A percentile compares a stretch with the other conserved stretches of the same genome.
Evolutionary conservation across 1,284 basidiomycete species (phyloP).

Genomic region (Takashimella koratensis): DNA sequence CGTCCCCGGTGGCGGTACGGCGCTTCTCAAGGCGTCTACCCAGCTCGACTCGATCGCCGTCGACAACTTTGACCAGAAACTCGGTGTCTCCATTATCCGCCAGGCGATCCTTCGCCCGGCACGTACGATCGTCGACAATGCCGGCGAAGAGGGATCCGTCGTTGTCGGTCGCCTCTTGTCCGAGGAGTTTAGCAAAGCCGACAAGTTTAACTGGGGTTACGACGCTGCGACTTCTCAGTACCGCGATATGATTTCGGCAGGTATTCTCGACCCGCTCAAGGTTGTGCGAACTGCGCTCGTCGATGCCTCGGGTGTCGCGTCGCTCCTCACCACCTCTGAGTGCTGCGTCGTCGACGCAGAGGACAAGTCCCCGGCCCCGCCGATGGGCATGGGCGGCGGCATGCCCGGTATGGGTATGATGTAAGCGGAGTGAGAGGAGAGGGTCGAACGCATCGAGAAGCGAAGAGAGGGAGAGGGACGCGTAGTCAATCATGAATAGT

Average conservation of each 20-base stretch:
- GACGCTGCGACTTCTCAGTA: slow-evolving; percentile 89
- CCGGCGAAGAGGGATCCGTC: slow-evolving; percentile 90
- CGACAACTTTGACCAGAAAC: slow-evolving; percentile 95
- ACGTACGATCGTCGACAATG: slow-evolving; percentile 88
- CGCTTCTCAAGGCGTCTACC: slow-evolving; percentile 72
- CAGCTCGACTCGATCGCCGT: slow-evolving; percentile 74
- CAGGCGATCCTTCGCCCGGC: slow-evolving; percentile 79
- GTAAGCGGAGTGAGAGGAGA: slow-evolving; percentile 13
- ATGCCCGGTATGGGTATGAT: slow-evolving; percentile 53
- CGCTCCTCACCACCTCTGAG: slow-evolving; percentile 88
- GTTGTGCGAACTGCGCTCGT: slow-evolving; percentile 88
- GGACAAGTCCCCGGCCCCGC: slow-evolving; percentile 62
- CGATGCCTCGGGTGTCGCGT: slow-evolving; percentile 79
- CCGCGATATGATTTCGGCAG: slow-evolving; percentile 88
- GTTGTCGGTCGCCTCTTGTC: slow-evolving; percentile 79
- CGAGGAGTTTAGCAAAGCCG: slow-evolving; percentile 38
- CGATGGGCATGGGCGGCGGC: slow-evolving; percentile 51
- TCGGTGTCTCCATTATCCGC: slow-evolving; percentile 90
- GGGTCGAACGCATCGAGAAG: not conserved
- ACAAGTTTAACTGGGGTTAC: slow-evolving; percentile 80
- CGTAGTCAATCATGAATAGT: too few relatives aligned
- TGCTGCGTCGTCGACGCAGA: slow-evolving; percentile 90
- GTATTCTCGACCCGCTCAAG: slow-evolving; percentile 92
- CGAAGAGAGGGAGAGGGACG: too few relatives aligned
- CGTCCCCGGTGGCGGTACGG: slow-evolving; percentile 90